Percentiles rank a stretch among this genome's conserved stretches.
Conservation (phyloP, 495 filamentous ascomycete species). For the Lichina pygmaea region DNA sequence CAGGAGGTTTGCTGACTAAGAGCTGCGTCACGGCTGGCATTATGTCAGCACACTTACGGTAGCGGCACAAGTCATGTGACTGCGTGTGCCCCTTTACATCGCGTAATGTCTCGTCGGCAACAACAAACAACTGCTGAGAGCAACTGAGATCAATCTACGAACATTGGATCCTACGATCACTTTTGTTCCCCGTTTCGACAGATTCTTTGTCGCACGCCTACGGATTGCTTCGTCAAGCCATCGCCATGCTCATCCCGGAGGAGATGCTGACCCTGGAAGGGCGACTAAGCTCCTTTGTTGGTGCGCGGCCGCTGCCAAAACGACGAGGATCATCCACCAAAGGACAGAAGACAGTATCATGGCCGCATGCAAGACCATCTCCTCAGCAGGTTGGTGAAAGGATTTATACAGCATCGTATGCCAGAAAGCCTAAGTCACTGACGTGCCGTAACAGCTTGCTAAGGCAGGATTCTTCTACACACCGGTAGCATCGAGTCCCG, state of each 20-base stretch:
- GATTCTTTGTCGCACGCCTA: no score
- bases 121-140: no score
- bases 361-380: conserved; percentile 32
- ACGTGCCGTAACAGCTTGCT: conserved; percentile 34
- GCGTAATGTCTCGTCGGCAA: no score
- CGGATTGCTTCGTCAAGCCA: not conserved
- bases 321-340: conserved; percentile 27
- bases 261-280: conserved; percentile 30
- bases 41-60: no score
- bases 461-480: conserved; percentile 76
- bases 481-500: conserved; percentile 40
- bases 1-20: no score
- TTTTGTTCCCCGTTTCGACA: no score
- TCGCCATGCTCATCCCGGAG: conserved; percentile 7
- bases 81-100: no score
- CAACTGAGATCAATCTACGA: no score
- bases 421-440: conserved; percentile 4
- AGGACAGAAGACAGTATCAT: not conserved
- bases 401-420: not conserved
- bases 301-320: conserved; percentile 26
- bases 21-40: no score
- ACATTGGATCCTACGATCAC: no score
- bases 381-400: conserved; percentile 29
- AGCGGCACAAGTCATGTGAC: no score
- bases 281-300: conserved; percentile 51